These are phyloP conservation scores for Penicillium paneum DNA, from an alignment of 2,329 filamentous ascomycete species.

Conservation along the genomic window DNA sequence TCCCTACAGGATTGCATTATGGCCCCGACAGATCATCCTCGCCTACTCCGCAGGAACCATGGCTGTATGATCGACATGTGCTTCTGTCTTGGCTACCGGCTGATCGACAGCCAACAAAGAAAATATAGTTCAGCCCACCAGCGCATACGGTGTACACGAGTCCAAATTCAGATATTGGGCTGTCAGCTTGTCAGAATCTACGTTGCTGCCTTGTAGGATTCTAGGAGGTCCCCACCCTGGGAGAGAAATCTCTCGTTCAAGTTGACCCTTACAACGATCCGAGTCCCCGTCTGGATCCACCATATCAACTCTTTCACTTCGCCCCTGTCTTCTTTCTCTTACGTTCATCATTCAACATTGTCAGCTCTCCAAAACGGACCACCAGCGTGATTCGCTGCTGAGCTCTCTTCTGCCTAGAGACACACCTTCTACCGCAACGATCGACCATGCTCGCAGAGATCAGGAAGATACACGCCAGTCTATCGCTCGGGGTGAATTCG, in stretches of 20 bases:
- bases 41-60: too few species aligned
- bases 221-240: neutral
- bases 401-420: slow-evolving; percentile 12
- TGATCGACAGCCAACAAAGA: too few species aligned
- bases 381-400: slow-evolving; percentile 16
- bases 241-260: neutral
- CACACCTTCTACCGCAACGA: neutral
- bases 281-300: neutral
- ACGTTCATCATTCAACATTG: neutral
- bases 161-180: too few species aligned
- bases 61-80: too few species aligned
- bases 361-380: slow-evolving; percentile 5
- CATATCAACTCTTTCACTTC: neutral
- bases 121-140: too few species aligned
- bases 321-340: neutral
- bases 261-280: neutral
- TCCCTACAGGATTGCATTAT: too few species aligned
- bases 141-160: too few species aligned
- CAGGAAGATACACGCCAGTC: neutral
- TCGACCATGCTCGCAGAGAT: neutral
- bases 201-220: neutral
- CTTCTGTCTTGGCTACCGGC: too few species aligned
- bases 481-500: slow-evolving; percentile 4
- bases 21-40: too few species aligned
- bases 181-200: too few species aligned